Evolutionary conservation across 768 basidiomycete genomes (phyloP).

Genomic region (Heimioporus sp.): DNA sequence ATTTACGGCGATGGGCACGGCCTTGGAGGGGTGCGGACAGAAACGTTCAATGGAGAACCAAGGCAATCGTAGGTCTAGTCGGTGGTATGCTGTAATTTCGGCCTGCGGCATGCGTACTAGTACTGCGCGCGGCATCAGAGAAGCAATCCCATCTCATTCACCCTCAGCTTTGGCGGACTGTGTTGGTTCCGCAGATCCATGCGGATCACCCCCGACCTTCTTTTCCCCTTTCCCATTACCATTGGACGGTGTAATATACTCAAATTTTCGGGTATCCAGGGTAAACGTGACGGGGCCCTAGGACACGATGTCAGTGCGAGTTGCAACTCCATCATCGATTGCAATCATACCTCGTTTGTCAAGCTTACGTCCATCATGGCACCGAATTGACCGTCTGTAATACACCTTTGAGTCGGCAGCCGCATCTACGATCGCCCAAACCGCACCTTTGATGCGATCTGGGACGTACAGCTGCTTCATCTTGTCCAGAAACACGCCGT

Average conservation of each 20-base stretch:
- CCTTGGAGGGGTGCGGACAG: constrained; percentile 62
- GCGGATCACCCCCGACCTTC: constrained; percentile 3
- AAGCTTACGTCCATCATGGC: constrained; percentile 94
- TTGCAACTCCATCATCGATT: too few relatives aligned
- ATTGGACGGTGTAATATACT: constrained; percentile 45
- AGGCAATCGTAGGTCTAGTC: constrained; percentile 58
- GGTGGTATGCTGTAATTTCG: constrained; percentile 61
- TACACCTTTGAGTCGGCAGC: neutral
- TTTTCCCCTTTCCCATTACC: constrained; percentile 8
- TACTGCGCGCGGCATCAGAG: neutral
- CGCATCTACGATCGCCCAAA: neutral
- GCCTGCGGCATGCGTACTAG: too few relatives aligned
- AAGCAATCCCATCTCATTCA: constrained; percentile 3
- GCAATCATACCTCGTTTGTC: constrained; percentile 72
- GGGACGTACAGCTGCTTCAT: constrained; percentile 65
- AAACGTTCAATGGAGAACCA: constrained; percentile 61
- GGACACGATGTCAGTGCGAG: constrained; percentile 1
- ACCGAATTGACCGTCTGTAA: constrained; percentile 85
- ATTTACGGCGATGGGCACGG: constrained; percentile 46
- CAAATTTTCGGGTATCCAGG: constrained; percentile 77
- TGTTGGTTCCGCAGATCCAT: constrained; percentile 4
- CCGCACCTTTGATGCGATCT: constrained; percentile 74
- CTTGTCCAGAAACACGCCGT: constrained; percentile 67
- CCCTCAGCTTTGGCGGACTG: neutral
- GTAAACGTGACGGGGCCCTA: constrained; percentile 87